These are phyloP conservation scores for Keithomyces neogunnii DNA, from an alignment of 2,329 filamentous ascomycete genomes.

Conservation along the genomic window DNA sequence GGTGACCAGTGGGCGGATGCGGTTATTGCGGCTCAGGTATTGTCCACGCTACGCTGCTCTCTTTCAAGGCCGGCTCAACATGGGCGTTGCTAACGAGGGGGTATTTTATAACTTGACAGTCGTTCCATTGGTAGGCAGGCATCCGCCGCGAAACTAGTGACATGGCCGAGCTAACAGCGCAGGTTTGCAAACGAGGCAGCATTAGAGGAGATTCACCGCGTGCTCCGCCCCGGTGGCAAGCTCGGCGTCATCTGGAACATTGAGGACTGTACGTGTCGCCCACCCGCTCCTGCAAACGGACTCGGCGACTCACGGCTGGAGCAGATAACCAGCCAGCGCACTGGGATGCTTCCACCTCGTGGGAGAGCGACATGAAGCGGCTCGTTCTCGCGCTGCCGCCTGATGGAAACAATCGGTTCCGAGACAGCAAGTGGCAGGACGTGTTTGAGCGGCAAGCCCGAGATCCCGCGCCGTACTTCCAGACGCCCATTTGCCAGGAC, in stretches of 20 bases:
- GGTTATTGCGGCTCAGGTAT: slow-evolving; percentile 59
- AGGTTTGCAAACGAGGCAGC: slow-evolving; percentile 61
- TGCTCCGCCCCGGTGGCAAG: slow-evolving; percentile 50
- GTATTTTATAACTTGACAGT: slow-evolving; percentile 13
- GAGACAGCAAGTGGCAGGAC: slow-evolving; percentile 53
- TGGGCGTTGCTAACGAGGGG: slow-evolving; percentile 11
- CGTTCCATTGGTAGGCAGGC: slow-evolving; percentile 46
- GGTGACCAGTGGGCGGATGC: slow-evolving; percentile 54
- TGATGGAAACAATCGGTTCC: slow-evolving; percentile 56
- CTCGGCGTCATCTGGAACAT: slow-evolving; percentile 68
- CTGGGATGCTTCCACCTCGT: slow-evolving; percentile 47
- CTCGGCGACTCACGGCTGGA: background rate
- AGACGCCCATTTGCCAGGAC: slow-evolving; percentile 51
- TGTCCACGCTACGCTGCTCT: slow-evolving; percentile 12
- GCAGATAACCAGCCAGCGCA: slow-evolving; percentile 54
- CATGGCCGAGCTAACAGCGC: background rate
- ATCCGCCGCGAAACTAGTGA: background rate
- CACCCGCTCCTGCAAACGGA: background rate
- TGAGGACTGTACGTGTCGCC: slow-evolving; percentile 51
- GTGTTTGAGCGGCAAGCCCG: slow-evolving; percentile 54
- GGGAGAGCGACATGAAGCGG: slow-evolving; percentile 55
- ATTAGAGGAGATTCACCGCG: slow-evolving; percentile 57
- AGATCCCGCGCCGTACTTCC: slow-evolving; percentile 40
- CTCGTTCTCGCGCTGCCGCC: slow-evolving; percentile 41
- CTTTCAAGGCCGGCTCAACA: no score